A percentile compares a stretch with the other conserved stretches of the same genome.
phyloP scores from a whole-genome alignment of 2,329 filamentous ascomycete genomes.

The Colletotrichum sp. region DNA sequence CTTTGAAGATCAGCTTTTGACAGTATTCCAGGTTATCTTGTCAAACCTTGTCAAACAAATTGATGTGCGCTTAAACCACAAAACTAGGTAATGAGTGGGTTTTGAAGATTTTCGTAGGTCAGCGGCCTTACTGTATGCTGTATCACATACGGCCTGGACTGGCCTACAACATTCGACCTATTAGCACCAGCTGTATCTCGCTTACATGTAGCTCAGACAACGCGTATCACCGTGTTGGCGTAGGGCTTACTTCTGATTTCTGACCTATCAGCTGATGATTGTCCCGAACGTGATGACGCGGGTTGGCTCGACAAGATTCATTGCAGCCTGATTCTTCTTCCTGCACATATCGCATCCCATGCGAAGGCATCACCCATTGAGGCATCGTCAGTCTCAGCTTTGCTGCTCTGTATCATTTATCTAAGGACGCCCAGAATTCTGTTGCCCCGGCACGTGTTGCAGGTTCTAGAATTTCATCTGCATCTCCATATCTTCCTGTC shows the following conservation, averaged over 20 bases:
- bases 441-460: too few relatives aligned
- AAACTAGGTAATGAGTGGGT: too few relatives aligned
- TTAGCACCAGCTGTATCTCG: background rate
- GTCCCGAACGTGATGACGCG: rapidly evolving
- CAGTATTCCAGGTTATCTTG: too few relatives aligned
- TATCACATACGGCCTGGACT: background rate
- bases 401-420: too few relatives aligned
- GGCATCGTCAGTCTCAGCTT: background rate
- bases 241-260: background rate
- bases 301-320: background rate
- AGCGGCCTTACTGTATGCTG: background rate
- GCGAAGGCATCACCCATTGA: background rate
- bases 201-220: background rate
- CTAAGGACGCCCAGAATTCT: too few relatives aligned
- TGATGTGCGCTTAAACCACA: too few relatives aligned
- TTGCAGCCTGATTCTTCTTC: background rate
- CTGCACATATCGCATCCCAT: background rate
- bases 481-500: rapidly evolving
- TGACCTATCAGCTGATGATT: background rate
- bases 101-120: too few relatives aligned
- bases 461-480: background rate
- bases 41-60: too few relatives aligned
- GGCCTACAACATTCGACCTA: background rate
- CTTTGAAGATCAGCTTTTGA: too few relatives aligned
- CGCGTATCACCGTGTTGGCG: background rate